phyloP scores from a whole-genome alignment of 345 rosid species.

The Populus davidiana region DNA sequence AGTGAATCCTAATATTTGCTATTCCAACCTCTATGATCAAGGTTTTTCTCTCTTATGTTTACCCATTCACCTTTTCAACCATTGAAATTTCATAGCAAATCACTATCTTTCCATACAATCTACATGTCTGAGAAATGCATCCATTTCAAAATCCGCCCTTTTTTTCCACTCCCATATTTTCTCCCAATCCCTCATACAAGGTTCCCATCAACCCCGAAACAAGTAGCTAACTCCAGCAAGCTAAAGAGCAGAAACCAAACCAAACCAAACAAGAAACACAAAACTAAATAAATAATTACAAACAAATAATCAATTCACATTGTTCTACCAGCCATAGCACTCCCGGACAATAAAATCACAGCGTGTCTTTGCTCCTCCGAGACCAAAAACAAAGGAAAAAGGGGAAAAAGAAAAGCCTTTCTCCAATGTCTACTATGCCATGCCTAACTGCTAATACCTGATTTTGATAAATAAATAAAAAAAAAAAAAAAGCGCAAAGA shows the following conservation, averaged over 20 bases:
- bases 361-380: neutral
- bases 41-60: neutral
- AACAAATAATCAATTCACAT: neutral
- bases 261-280: neutral
- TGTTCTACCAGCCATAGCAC: too few relatives aligned
- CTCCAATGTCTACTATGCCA: neutral
- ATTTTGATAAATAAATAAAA: neutral
- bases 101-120: neutral
- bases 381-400: neutral
- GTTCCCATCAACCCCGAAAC: neutral
- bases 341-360: neutral
- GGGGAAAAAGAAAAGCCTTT: neutral
- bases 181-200: neutral
- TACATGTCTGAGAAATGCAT: neutral
- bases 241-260: neutral
- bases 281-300: neutral
- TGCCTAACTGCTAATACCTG: neutral
- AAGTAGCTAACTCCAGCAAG: neutral
- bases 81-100: neutral
- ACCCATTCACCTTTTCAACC: neutral
- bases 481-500: too few relatives aligned
- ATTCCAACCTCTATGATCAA: neutral
- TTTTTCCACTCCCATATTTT: neutral
- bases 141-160: neutral
- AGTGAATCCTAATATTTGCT: neutral